Conservation (phyloP, 2,329 filamentous ascomycete species). For the Cercospora zeae-maydis region DNA sequence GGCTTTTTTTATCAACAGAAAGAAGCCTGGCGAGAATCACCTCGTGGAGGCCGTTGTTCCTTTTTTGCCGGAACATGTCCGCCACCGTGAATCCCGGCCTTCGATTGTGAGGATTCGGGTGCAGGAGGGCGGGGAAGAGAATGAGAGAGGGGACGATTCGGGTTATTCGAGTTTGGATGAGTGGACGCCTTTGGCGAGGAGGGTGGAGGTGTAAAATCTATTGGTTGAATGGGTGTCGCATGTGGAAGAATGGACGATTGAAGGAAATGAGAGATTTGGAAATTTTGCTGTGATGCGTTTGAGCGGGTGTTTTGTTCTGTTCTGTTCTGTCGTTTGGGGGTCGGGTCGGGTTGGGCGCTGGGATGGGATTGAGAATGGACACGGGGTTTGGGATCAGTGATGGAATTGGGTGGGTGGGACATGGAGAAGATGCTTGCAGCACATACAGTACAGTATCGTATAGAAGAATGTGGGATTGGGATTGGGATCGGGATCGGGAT, state of each 20-base stretch:
- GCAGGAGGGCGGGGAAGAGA: not conserved
- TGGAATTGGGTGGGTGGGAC: too few species aligned
- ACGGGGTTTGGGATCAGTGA: too few species aligned
- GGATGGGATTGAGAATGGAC: not conserved
- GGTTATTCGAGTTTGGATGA: constrained; percentile 27
- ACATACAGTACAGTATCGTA: too few species aligned
- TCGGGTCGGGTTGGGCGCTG: not conserved
- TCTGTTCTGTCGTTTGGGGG: not conserved
- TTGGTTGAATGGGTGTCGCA: not conserved
- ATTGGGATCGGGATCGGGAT: too few species aligned
- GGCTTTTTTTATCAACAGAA: constrained; percentile 53
- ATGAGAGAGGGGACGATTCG: constrained; percentile 14
- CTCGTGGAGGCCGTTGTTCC: constrained; percentile 27
- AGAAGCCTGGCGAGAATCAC: constrained; percentile 35
- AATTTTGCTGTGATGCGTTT: not conserved
- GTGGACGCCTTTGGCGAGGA: constrained; percentile 22
- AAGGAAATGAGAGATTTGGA: not conserved
- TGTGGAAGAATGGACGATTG: not conserved
- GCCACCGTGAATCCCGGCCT: constrained; percentile 16
- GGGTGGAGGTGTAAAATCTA: not conserved
- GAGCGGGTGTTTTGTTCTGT: not conserved
- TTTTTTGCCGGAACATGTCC: constrained; percentile 28
- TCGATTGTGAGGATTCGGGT: constrained; percentile 30
- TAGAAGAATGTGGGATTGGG: too few species aligned
- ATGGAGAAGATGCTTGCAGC: too few species aligned